Evolutionary conservation across 257 asterid species (phyloP), one percentile per base, ranked within the genome.

Genomic region (Marsdenia floribunda): DNA sequence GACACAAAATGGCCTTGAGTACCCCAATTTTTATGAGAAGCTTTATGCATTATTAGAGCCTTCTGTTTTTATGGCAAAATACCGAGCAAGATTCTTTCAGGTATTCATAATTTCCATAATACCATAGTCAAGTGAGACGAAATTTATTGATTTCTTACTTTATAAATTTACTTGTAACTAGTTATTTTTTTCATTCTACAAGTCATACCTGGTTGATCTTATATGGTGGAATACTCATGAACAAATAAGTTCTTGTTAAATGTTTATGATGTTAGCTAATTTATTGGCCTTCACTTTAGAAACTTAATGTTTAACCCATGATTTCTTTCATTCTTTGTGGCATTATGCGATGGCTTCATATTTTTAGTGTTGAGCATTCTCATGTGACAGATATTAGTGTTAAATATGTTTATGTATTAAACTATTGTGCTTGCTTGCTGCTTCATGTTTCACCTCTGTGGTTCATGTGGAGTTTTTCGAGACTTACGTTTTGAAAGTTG

Each of bases 1-100:
- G 98, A 94, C 98, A 70, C 90, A 90, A 83, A 92, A 94, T 75
- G 96, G 98, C 37, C 95, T 94, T 66, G 99, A 94, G 71, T 94
- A 94, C 82, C 96, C 97, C 79, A 85, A 94, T 84, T 94, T 94
- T 87, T 94, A 94, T 58, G 81, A 87, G 80, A 92, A 94, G 84
- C 96, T 94, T 57, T 94, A 94, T 76, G 97, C 89, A 55, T 83
- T 94, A 58, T 68, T 94, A 81, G 99, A 92, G 75, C 96, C 98
- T 72, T 89, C 98, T 63, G 78, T 92, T 49, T 94, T 90, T 78
- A 82, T 94, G 87, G 97, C 98, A 49, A 94, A 90, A 81, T 91
- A 92, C 82, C 85, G 98, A 76, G 86, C 97, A 64, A 94, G 86
- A 72, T 94, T 94, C 79, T 94, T 94, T 81, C 84, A 94, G 93